Evolutionary conservation across 2,329 filamentous ascomycete genomes (phyloP).

Genomic region (Hypoxylon sp.): DNA sequence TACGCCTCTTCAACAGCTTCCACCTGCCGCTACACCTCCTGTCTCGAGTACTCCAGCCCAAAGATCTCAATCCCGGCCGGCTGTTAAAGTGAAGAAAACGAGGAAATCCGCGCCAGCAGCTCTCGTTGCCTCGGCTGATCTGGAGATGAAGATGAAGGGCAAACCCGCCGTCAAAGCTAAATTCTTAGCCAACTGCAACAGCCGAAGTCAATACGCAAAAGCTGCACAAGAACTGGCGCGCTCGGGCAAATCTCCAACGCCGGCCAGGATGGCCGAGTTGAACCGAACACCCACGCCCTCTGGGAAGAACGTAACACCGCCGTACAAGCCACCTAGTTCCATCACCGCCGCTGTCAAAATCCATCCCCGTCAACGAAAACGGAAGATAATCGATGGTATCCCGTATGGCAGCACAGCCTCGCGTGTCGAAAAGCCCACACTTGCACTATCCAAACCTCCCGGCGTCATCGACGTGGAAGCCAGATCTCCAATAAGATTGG

Average conservation of each 20-base stretch:
- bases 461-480: background rate
- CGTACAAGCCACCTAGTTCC: constrained; percentile 52
- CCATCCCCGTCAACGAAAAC: constrained; percentile 61
- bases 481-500: constrained; percentile 6
- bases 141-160: constrained; percentile 6
- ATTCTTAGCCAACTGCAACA: constrained; percentile 28
- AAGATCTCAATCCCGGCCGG: constrained; percentile 26
- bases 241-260: constrained; percentile 43
- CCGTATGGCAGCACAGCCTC: constrained; percentile 23
- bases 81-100: constrained; percentile 50
- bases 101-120: constrained; percentile 58
- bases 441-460: constrained; percentile 20
- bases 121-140: constrained; percentile 36
- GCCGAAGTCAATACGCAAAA: constrained; percentile 45
- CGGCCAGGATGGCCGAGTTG: constrained; percentile 32
- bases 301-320: constrained; percentile 22
- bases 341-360: constrained; percentile 66
- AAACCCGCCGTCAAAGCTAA: constrained; percentile 29
- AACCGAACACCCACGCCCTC: constrained; percentile 23
- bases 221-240: constrained; percentile 45
- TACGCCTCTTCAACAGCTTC: constrained; percentile 53
- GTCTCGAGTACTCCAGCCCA: constrained; percentile 30
- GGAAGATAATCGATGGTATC: constrained; percentile 53
- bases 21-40: constrained; percentile 44
- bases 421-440: constrained; percentile 7